Percentiles rank a stretch among this genome's conserved stretches.
Conservation (phyloP, 2,329 filamentous ascomycete species). For the Aspergillus hortae region DNA sequence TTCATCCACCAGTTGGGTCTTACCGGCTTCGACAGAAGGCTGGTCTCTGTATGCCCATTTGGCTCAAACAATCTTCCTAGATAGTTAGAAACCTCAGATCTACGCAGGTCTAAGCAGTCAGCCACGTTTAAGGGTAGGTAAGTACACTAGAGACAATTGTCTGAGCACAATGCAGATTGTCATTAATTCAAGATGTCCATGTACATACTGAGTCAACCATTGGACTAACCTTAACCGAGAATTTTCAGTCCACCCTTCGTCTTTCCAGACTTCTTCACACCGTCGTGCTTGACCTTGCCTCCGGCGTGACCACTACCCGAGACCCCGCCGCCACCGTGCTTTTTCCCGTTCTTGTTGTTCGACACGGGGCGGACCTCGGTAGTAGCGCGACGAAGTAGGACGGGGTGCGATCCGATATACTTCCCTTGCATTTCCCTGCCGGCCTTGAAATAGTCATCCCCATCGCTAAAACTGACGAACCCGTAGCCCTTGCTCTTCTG, state of each 20-base stretch:
- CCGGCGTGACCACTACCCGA: conserved; percentile 32
- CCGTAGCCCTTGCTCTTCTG: conserved; percentile 96
- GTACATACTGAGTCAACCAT: background rate
- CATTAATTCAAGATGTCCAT: background rate
- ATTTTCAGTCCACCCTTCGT: conserved; percentile 45
- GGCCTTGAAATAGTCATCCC: conserved; percentile 93
- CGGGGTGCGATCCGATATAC: conserved; percentile 96
- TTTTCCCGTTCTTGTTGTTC: conserved; percentile 64
- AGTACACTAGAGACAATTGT: too few relatives aligned
- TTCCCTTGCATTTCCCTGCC: conserved; percentile 99
- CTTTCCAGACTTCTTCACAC: conserved; percentile 45
- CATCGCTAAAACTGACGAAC: conserved; percentile 92
- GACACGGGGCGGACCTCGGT: conserved; percentile 81
- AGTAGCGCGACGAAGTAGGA: conserved; percentile 79
- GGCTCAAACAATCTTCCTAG: too few relatives aligned
- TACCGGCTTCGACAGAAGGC: background rate
- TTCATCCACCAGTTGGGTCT: background rate
- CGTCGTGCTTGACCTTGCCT: conserved; percentile 42
- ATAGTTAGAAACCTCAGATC: too few relatives aligned
- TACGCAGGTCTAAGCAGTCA: too few relatives aligned
- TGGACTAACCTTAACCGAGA: conserved; percentile 32
- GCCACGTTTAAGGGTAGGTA: too few relatives aligned
- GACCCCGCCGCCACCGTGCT: conserved; percentile 32
- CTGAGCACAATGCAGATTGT: background rate
- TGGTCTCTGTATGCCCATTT: too few relatives aligned